Base-by-base conservation (phyloP, 257 asterid species). In the Solanum appendiculatum region DNA sequence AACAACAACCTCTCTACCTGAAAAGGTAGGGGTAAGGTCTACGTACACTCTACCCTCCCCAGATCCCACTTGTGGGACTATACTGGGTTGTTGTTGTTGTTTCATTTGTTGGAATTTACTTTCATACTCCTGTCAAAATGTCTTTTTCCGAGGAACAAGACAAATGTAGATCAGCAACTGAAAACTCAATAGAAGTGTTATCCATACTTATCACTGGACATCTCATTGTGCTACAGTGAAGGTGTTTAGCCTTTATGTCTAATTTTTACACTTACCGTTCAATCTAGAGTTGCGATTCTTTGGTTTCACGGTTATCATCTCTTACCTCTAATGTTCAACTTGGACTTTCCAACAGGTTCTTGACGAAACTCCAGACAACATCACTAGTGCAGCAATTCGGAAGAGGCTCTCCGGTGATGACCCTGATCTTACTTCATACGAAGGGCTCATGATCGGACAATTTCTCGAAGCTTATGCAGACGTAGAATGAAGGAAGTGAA, bases 381-480 rank as follows among this genome's bases (percentile, higher is more conserved):
- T 39, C 21, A 5, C 27, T 9, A 89, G 74, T 42, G 87, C 94
- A 88, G 91, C 85, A 25, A 89, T 92, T 27, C 89, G 98, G 86
- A 91, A 80, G 66, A 92, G 98, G 92, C 36, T 97, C 88, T 73
- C 87, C 2, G 90, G 94, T 9, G 98, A 94, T 21, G 96, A 94
- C 74, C 98, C 98, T 58, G 72, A 88, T 80, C 98, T 95, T 85
- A 91, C 95, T 3, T 85, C 86, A 64, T 73, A 87, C 10, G 99
- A 95, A 86, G 93, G 97, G 56, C 51, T 89, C 86, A 74, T 69
- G 56, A 93, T 95, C 29, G 87, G 90, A 72, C 94, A 92, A 90
- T 97, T 93, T 89, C 96, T 95, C 54, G 98, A 95, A 73, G 91
- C 91, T 89, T 94, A 44, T 86, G 92, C 93, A 27, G 94, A 88